A percentile compares a stretch with the other conserved stretches of the same genome.
Conservation (phyloP, 352 stramenopile species). For the Aphanomyces euteiches region DNA sequence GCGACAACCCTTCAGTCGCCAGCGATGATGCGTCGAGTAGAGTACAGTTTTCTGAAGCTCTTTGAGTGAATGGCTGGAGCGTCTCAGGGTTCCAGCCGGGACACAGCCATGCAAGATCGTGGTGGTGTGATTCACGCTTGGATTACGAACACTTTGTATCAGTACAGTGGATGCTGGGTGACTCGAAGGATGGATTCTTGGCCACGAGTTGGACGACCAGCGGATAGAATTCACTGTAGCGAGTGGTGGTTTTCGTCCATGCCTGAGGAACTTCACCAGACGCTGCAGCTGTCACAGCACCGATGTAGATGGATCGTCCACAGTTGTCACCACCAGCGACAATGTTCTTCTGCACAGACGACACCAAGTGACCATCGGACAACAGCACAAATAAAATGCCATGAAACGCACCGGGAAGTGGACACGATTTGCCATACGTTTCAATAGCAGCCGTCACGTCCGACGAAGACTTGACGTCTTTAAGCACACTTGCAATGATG, state of each 20-base stretch:
- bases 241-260: constrained; percentile 54
- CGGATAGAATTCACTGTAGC: constrained; percentile 39
- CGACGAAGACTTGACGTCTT: constrained; percentile 41
- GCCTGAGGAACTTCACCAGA: constrained; percentile 37
- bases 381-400: constrained; percentile 58
- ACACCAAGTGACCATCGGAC: constrained; percentile 41
- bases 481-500: constrained; percentile 46
- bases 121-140: too few relatives aligned
- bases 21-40: too few relatives aligned
- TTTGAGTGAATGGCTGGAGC: too few relatives aligned
- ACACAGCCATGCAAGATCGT: too few relatives aligned
- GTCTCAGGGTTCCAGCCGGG: too few relatives aligned
- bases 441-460: constrained; percentile 46
- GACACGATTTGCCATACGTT: constrained; percentile 58
- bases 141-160: too few relatives aligned
- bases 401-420: constrained; percentile 52
- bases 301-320: constrained; percentile 60
- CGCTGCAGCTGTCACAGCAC: constrained; percentile 43
- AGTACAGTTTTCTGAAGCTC: too few relatives aligned
- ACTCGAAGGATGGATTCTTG: constrained; percentile 16
- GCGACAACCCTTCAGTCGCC: too few relatives aligned
- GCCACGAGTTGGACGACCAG: constrained; percentile 44
- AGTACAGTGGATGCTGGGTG: too few relatives aligned
- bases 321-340: constrained; percentile 64
- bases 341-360: constrained; percentile 54